These are phyloP conservation scores for Pseudogymnoascus sp. DNA, from an alignment of 2,329 filamentous ascomycete genomes.

Conservation along the genomic window DNA sequence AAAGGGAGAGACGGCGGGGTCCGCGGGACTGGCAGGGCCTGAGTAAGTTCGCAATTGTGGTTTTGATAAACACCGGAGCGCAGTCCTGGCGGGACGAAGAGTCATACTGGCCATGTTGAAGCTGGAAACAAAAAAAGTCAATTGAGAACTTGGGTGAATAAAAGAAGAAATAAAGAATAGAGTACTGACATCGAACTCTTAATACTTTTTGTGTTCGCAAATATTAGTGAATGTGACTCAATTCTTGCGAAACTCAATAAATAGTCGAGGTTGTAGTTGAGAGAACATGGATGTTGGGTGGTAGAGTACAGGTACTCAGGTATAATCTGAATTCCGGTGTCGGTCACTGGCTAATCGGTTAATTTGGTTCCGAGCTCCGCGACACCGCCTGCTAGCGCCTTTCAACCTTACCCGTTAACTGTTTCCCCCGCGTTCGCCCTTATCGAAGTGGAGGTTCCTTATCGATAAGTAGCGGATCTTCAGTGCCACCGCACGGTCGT, in stretches of 20 bases:
- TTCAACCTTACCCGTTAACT: neutral
- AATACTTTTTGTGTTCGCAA: neutral
- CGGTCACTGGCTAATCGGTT: neutral
- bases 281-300: neutral
- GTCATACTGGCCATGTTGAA: constrained; percentile 18
- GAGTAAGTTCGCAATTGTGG: constrained; percentile 20
- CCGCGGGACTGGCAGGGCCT: constrained; percentile 14
- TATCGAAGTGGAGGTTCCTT: constrained; percentile 3
- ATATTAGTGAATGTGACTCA: constrained; percentile 5
- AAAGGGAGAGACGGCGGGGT: constrained; percentile 36
- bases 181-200: neutral
- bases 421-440: neutral
- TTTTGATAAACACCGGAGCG: constrained; percentile 19
- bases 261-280: neutral
- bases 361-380: neutral
- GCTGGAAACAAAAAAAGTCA: constrained; percentile 14
- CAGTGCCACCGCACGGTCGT: neutral
- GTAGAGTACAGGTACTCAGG: neutral
- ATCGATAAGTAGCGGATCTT: constrained; percentile 5
- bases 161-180: neutral
- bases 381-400: neutral
- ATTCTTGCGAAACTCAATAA: neutral
- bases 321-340: constrained; percentile 7
- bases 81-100: constrained; percentile 21
- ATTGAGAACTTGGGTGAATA: neutral